phyloP scores from a whole-genome alignment of 2,329 filamentous ascomycete genomes.

The Hymenoscyphus repandus region DNA sequence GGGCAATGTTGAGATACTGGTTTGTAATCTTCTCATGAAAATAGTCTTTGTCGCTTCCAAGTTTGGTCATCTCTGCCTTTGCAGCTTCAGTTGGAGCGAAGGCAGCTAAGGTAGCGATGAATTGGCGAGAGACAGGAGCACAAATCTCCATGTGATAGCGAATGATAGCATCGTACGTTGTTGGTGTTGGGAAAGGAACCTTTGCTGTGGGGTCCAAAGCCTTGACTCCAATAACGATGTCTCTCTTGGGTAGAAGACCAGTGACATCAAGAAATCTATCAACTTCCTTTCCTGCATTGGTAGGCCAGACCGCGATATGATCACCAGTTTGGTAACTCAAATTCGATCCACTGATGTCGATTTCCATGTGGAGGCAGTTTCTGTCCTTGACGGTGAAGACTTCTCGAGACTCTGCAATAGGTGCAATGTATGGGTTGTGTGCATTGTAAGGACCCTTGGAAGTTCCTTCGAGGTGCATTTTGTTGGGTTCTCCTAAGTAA shows the following conservation, averaged over 20 bases:
- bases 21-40: slow-evolving; percentile 81
- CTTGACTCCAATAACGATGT: slow-evolving; percentile 83
- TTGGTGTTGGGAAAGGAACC: slow-evolving; percentile 94
- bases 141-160: slow-evolving; percentile 98
- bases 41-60: slow-evolving; percentile 91
- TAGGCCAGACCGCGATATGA: slow-evolving; percentile 96
- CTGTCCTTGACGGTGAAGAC: slow-evolving; percentile 84
- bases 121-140: slow-evolving; percentile 92
- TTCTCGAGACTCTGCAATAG: slow-evolving; percentile 85
- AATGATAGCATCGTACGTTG: slow-evolving; percentile 87
- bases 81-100: slow-evolving; percentile 81
- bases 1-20: slow-evolving; percentile 83
- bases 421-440: slow-evolving; percentile 95
- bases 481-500: slow-evolving; percentile 93
- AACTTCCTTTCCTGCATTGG: slow-evolving; percentile 87
- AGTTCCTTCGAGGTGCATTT: slow-evolving; percentile 82
- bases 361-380: slow-evolving; percentile 95
- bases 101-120: slow-evolving; percentile 77
- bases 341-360: slow-evolving; percentile 85
- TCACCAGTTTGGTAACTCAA: slow-evolving; percentile 93
- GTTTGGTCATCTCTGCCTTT: slow-evolving; percentile 82
- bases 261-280: slow-evolving; percentile 81
- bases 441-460: slow-evolving; percentile 89
- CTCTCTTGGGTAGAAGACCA: slow-evolving; percentile 68
- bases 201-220: slow-evolving; percentile 92